phyloP scores from a whole-genome alignment of 805 yeast species.

The Saccharomycopsis selenospora region DNA sequence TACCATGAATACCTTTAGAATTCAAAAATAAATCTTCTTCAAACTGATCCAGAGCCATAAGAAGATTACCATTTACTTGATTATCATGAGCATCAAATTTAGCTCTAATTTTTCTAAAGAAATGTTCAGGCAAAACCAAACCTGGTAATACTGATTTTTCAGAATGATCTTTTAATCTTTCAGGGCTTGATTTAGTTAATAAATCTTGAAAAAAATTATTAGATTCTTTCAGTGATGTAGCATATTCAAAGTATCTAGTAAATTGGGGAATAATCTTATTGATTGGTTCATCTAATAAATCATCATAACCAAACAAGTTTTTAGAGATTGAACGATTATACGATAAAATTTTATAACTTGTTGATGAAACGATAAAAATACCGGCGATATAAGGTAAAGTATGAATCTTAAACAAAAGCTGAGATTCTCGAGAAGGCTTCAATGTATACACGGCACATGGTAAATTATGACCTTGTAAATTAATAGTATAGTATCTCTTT shows the following conservation, averaged over 20 bases:
- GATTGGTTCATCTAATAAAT: constrained; percentile 41
- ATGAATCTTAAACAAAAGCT: constrained; percentile 58
- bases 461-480: constrained; percentile 36
- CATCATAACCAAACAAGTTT: constrained; percentile 61
- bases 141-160: constrained; percentile 42
- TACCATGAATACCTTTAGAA: constrained; percentile 62
- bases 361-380: constrained; percentile 55
- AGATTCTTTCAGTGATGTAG: constrained; percentile 24
- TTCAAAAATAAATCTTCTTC: constrained; percentile 48
- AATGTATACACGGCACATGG: constrained; percentile 73
- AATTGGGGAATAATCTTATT: constrained; percentile 60
- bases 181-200: constrained; percentile 15
- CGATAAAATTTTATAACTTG: constrained; percentile 47
- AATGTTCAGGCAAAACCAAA: constrained; percentile 83
- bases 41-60: constrained; percentile 28
- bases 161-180: constrained; percentile 8
- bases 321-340: constrained; percentile 74
- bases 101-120: constrained; percentile 65
- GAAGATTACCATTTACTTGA: neutral
- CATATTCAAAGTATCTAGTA: constrained; percentile 36
- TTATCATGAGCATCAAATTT: constrained; percentile 27
- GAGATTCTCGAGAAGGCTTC: constrained; percentile 44
- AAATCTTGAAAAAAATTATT: constrained; percentile 24
- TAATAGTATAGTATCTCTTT: constrained; percentile 57
- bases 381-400: constrained; percentile 86